Evolutionary conservation across 2,329 filamentous ascomycete genomes (phyloP).

Genomic region (Acrocalymma vagum): DNA sequence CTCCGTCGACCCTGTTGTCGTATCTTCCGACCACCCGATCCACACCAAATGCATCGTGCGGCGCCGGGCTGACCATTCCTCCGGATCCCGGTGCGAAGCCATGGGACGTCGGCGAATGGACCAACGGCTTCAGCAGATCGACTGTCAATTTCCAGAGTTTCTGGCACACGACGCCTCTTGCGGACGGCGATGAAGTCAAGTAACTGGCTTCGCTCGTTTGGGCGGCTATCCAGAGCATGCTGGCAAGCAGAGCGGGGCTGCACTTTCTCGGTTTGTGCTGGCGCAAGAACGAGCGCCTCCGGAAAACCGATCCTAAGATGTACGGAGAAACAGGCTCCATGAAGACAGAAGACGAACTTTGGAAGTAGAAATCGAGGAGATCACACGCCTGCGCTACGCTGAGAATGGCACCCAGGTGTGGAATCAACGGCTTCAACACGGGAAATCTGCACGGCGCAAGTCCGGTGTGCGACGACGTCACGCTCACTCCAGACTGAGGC

Average conservation of each 20-base stretch:
- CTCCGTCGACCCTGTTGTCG: constrained; percentile 56
- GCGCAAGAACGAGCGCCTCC: constrained; percentile 86
- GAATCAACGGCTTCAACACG: constrained; percentile 82
- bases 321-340: constrained; percentile 91
- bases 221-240: constrained; percentile 94
- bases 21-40: constrained; percentile 65
- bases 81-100: constrained; percentile 60
- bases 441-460: constrained; percentile 70
- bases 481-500: constrained; percentile 44
- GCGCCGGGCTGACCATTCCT: constrained; percentile 74
- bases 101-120: constrained; percentile 73
- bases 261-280: constrained; percentile 81
- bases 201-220: constrained; percentile 91
- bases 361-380: constrained; percentile 88
- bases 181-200: constrained; percentile 81
- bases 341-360: constrained; percentile 85
- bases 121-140: constrained; percentile 83
- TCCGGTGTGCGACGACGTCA: constrained; percentile 43
- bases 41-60: constrained; percentile 80
- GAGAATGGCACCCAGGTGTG: constrained; percentile 81
- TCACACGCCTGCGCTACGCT: constrained; percentile 85
- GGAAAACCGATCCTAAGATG: constrained; percentile 86
- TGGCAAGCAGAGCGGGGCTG: constrained; percentile 85
- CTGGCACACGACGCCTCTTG: constrained; percentile 84
- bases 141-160: constrained; percentile 87